Evolutionary conservation across 306 rosid genomes (phyloP), one percentile per base, ranked within the genome.

Genomic region (Casuarina glauca): DNA sequence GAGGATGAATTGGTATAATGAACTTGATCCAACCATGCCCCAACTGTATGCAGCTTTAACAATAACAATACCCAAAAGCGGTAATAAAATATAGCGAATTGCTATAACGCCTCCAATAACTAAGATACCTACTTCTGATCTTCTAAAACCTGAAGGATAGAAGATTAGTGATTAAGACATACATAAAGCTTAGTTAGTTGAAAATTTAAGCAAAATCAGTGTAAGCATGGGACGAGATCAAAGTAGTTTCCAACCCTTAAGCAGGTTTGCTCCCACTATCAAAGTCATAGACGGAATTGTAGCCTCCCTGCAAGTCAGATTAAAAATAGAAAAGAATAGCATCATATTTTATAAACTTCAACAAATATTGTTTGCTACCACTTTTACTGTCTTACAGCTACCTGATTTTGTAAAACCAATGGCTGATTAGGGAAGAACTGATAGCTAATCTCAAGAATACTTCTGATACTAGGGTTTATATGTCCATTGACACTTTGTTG

Each of bases 231-330:
- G 13, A 69, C 39, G 38, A 55, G 48, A 60, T 9, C 50, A 41
- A 39, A n/a, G 61, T 67, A 6, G 54, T 68, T 38, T 51, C 15
- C 15, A 73, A 74, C 90, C 86, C 58, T 82, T 84, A 9, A 84
- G 66, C 72, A 87, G 86, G 69, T 87, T 87, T 62, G 86, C 90
- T 49, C 90, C 88, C 62, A 87, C 81, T 70, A 84, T 55, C 83
- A 87, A 60, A 17, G 86, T 84, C 74, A 84, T 71, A 5, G 80
- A 61, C 12, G 88, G 90, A 82, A 87, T 74, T 39, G 82, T 62
- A 38, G 88, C 84, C 67, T 67, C 86, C 52, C 90, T 84, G 12
- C 70, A 64, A 15, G 11, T 64, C 70, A 64, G 70, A 64, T 39
- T 64, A 3, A 69, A 5, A 32, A 63, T 35, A 54, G 54, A 44